phyloP scores from a whole-genome alignment of 768 basidiomycete genomes.

The Tulasnella sp. region DNA sequence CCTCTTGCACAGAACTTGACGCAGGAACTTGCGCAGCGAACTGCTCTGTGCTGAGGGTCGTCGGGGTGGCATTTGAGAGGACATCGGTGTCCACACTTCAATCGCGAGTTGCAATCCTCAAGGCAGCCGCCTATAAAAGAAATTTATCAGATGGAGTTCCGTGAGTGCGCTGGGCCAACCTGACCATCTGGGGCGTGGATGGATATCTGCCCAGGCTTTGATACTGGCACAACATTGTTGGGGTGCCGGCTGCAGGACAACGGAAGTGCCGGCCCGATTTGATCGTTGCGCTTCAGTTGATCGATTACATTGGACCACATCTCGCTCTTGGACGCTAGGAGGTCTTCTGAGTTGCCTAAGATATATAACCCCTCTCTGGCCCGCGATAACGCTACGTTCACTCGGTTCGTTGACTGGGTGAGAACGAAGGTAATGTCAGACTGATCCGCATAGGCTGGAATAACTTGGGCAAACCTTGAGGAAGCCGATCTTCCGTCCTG shows the following conservation, averaged over 20 bases:
- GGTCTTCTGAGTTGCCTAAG: slow-evolving; percentile 59
- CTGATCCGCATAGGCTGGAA: neutral
- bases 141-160: neutral
- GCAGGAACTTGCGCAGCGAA: neutral
- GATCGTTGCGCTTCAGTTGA: slow-evolving; percentile 50
- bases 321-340: slow-evolving; percentile 36
- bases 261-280: slow-evolving; percentile 54
- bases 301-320: slow-evolving; percentile 61
- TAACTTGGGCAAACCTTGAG: slow-evolving; percentile 51
- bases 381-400: slow-evolving; percentile 66
- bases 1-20: slow-evolving; percentile 3
- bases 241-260: slow-evolving; percentile 57
- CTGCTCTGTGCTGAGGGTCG: neutral
- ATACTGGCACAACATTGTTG: slow-evolving; percentile 40
- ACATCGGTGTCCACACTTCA: slow-evolving; percentile 21
- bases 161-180: slow-evolving; percentile 4
- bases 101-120: slow-evolving; percentile 35
- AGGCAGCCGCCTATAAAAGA: slow-evolving; percentile 55
- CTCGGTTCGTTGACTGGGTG: slow-evolving; percentile 52
- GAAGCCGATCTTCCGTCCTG: slow-evolving; percentile 56
- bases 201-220: slow-evolving; percentile 52
- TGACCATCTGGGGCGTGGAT: slow-evolving; percentile 56
- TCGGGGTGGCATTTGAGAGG: slow-evolving; percentile 21
- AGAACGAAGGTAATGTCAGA: neutral
- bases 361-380: slow-evolving; percentile 71